phyloP scores from a whole-genome alignment of 75 land plant genomes.

The Picea glauca region DNA sequence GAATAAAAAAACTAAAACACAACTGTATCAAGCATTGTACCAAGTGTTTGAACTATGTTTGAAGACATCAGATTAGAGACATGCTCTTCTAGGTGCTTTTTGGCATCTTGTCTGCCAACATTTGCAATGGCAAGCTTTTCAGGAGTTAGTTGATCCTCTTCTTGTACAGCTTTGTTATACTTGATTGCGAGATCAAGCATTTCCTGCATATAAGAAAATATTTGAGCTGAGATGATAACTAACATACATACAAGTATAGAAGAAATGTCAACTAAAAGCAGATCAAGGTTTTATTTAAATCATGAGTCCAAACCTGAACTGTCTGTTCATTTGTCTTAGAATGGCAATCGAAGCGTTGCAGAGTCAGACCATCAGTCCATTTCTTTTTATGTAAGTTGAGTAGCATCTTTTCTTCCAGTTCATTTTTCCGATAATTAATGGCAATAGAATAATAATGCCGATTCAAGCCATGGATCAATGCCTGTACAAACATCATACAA shows the following conservation, averaged over 20 bases:
- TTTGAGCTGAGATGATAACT: too few species aligned
- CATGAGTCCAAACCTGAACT: conserved; percentile 56
- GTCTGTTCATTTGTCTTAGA: conserved; percentile 93
- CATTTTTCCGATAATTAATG: conserved; percentile 95
- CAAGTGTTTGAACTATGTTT: conserved; percentile 87
- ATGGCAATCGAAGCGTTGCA: conserved; percentile 78
- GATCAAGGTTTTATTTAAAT: too few species aligned
- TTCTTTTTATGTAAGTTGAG: conserved; percentile 96
- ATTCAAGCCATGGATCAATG: conserved; percentile 94
- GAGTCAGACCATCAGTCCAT: conserved; percentile 95
- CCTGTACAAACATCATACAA: conserved; percentile 34
- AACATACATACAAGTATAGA: too few species aligned
- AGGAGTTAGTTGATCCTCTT: conserved; percentile 92
- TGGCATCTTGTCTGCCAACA: conserved; percentile 98
- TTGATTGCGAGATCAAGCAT: conserved; percentile 87
- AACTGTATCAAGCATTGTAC: conserved; percentile 95
- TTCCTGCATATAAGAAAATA: conserved; percentile 53
- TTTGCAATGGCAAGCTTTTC: conserved; percentile 97
- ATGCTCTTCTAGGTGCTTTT: conserved; percentile 96
- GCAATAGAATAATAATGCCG: conserved; percentile 98
- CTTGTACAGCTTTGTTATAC: conserved; percentile 96
- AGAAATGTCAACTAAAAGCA: too few species aligned
- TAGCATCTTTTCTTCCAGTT: conserved; percentile 96
- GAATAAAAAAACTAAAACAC: conserved; percentile 43
- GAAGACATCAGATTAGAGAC: conserved; percentile 97